Evolutionary conservation across 176 grass and related monocot species (phyloP).

Genomic region (Avena atlantica): DNA sequence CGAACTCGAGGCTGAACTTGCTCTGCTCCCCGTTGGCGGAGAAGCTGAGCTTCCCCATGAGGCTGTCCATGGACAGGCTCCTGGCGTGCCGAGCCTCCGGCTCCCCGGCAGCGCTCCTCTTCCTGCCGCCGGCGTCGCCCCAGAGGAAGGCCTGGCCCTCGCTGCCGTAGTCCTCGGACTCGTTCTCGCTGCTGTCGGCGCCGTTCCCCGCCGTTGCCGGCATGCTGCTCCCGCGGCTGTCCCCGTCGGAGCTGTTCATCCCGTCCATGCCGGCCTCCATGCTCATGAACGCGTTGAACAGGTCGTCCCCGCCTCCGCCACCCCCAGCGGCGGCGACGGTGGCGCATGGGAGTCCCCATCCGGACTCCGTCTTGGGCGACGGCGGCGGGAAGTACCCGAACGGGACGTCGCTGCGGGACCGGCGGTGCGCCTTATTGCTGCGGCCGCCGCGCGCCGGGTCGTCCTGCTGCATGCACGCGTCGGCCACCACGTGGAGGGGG

Average conservation of each 20-base stretch:
- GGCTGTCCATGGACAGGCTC: constrained; percentile 92
- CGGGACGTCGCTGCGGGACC: constrained; percentile 74
- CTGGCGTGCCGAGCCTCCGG: constrained; percentile 46
- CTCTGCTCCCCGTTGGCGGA: constrained; percentile 42
- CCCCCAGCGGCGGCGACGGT: not conserved
- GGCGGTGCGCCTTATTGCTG: constrained; percentile 64
- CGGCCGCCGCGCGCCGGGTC: constrained; percentile 50
- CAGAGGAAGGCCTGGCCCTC: constrained; percentile 57
- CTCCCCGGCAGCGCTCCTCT: constrained; percentile 53
- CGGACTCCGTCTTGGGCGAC: constrained; percentile 56
- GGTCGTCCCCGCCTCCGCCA: constrained; percentile 53
- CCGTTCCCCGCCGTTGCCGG: constrained; percentile 56
- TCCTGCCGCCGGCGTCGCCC: constrained; percentile 45
- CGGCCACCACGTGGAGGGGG: constrained; percentile 46
- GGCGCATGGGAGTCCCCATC: constrained; percentile 13
- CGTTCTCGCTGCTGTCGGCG: constrained; percentile 95
- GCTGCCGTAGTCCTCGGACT: constrained; percentile 71
- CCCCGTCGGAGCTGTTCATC: constrained; percentile 79
- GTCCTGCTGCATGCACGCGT: constrained; percentile 56
- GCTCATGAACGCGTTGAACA: constrained; percentile 91
- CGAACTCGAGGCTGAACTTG: constrained; percentile 90
- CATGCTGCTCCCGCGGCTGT: constrained; percentile 84
- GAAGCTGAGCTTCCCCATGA: constrained; percentile 81
- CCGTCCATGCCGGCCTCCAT: constrained; percentile 75
- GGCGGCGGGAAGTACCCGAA: constrained; percentile 74